A percentile compares a stretch with the other conserved stretches of the same genome.
Evolutionary conservation across 2,329 filamentous ascomycete genomes (phyloP).

Genomic region (Claviceps sp.): DNA sequence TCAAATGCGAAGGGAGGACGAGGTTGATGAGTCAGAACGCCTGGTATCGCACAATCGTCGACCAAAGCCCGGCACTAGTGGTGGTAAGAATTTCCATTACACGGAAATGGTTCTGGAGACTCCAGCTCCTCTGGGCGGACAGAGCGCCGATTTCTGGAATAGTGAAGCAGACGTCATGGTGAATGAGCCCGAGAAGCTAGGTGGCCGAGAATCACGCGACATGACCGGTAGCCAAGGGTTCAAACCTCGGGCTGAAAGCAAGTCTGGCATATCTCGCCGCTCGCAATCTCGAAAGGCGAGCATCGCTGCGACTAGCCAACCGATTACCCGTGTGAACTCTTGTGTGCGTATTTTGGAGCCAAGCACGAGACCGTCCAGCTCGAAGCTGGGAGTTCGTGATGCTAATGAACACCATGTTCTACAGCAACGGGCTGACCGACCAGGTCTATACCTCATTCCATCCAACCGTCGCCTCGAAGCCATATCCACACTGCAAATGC

Average conservation of each 20-base stretch:
- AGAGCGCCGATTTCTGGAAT: slow-evolving; percentile 51
- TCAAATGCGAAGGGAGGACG: slow-evolving; percentile 79
- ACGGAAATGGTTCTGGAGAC: slow-evolving; percentile 80
- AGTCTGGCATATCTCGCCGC: slow-evolving; percentile 32
- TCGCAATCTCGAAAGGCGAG: slow-evolving; percentile 47
- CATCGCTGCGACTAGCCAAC: slow-evolving; percentile 24
- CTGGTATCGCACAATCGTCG: slow-evolving; percentile 77
- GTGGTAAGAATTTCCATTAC: slow-evolving; percentile 83
- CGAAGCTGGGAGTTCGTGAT: slow-evolving; percentile 17
- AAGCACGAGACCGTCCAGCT: slow-evolving; percentile 17
- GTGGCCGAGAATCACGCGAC: slow-evolving; percentile 37
- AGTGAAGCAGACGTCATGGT: slow-evolving; percentile 56
- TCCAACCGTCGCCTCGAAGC: slow-evolving; percentile 46
- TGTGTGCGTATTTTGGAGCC: slow-evolving; percentile 22
- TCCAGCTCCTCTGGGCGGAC: slow-evolving; percentile 24
- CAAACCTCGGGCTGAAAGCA: slow-evolving; percentile 36
- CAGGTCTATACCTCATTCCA: slow-evolving; percentile 39
- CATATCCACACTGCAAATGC: slow-evolving; percentile 67
- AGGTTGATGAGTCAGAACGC: slow-evolving; percentile 78
- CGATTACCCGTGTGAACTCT: slow-evolving; percentile 35
- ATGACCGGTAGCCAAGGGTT: slow-evolving; percentile 19
- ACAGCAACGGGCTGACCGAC: slow-evolving; percentile 23
- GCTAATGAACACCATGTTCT: slow-evolving; percentile 16
- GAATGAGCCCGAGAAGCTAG: slow-evolving; percentile 31
- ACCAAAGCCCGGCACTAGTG: slow-evolving; percentile 54